Percentiles rank a stretch among this genome's conserved stretches.
Conservation (phyloP, 208 protist species). For the Trypanosoma theileri region DNA sequence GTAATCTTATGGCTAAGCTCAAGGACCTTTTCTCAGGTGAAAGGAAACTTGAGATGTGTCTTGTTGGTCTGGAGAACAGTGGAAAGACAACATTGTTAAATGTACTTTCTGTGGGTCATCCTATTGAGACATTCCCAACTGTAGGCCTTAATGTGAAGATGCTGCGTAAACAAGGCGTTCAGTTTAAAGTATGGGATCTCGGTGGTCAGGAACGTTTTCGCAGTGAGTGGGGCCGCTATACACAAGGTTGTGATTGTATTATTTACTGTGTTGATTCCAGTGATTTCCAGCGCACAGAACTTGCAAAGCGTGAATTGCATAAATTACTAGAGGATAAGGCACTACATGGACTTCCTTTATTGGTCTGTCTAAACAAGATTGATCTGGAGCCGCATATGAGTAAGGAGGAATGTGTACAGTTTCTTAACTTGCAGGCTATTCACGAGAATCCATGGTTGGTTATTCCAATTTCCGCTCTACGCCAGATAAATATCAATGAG, state of each 20-base stretch:
- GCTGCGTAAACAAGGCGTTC: slow-evolving; percentile 72
- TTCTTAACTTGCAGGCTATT: slow-evolving; percentile 57
- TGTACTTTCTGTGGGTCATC: slow-evolving; percentile 63
- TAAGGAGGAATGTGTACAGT: slow-evolving; percentile 73
- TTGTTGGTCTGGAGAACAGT: slow-evolving; percentile 76
- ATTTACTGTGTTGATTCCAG: slow-evolving; percentile 76
- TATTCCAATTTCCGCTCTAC: slow-evolving; percentile 57
- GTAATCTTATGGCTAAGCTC: slow-evolving; percentile 47
- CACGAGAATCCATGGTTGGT: slow-evolving; percentile 67
- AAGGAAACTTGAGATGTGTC: slow-evolving; percentile 70
- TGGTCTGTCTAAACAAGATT: slow-evolving; percentile 87
- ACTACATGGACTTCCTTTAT: slow-evolving; percentile 55
- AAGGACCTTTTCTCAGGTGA: slow-evolving; percentile 52
- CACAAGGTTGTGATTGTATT: slow-evolving; percentile 67
- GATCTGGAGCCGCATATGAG: slow-evolving; percentile 79
- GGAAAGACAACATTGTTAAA: slow-evolving; percentile 88
- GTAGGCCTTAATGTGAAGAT: slow-evolving; percentile 83
- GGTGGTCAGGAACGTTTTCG: slow-evolving; percentile 76
- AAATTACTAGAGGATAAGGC: slow-evolving; percentile 55
- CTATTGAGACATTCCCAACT: slow-evolving; percentile 72
- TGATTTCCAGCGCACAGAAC: slow-evolving; percentile 56
- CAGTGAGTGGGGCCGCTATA: slow-evolving; percentile 74
- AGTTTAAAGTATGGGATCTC: slow-evolving; percentile 84
- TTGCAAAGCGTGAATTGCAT: slow-evolving; percentile 62
- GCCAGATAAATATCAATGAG: slow-evolving; percentile 68